A percentile compares a stretch with the other conserved stretches of the same genome.
Conservation (phyloP, 2,329 filamentous ascomycete species). For the Colletotrichum echinochloae region DNA sequence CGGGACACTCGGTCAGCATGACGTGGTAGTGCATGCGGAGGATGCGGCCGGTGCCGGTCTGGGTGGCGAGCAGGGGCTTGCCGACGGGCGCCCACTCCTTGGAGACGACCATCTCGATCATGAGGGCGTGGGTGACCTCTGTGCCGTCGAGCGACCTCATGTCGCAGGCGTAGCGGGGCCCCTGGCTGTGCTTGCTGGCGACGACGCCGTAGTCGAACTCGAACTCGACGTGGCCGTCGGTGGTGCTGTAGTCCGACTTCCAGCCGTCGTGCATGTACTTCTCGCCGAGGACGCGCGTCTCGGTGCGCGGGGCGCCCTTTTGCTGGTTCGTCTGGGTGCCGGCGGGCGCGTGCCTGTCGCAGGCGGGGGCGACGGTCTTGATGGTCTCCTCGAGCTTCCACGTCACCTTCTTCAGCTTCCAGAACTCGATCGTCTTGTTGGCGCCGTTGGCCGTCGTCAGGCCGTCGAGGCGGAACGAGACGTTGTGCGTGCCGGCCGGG, state of each 20-base stretch:
- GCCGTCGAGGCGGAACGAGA: conserved; percentile 87
- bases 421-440: conserved; percentile 79
- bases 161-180: conserved; percentile 78
- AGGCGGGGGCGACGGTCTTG: conserved; percentile 82
- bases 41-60: conserved; percentile 90
- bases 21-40: conserved; percentile 92
- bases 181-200: conserved; percentile 57
- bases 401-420: conserved; percentile 90
- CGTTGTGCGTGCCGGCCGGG: conserved; percentile 83
- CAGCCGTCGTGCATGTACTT: conserved; percentile 88
- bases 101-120: conserved; percentile 93
- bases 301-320: conserved; percentile 80
- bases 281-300: conserved; percentile 81
- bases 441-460: conserved; percentile 78
- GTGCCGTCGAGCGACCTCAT: conserved; percentile 80
- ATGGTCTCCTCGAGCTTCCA: conserved; percentile 94
- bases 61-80: conserved; percentile 76
- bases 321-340: conserved; percentile 55
- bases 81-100: conserved; percentile 86
- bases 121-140: conserved; percentile 84
- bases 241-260: conserved; percentile 76
- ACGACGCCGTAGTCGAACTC: conserved; percentile 78
- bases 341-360: conserved; percentile 75
- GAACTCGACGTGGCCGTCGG: conserved; percentile 76
- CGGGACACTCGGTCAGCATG: conserved; percentile 83